phyloP scores from a whole-genome alignment of 2,329 filamentous ascomycete genomes.

The Bisporella sp. region DNA sequence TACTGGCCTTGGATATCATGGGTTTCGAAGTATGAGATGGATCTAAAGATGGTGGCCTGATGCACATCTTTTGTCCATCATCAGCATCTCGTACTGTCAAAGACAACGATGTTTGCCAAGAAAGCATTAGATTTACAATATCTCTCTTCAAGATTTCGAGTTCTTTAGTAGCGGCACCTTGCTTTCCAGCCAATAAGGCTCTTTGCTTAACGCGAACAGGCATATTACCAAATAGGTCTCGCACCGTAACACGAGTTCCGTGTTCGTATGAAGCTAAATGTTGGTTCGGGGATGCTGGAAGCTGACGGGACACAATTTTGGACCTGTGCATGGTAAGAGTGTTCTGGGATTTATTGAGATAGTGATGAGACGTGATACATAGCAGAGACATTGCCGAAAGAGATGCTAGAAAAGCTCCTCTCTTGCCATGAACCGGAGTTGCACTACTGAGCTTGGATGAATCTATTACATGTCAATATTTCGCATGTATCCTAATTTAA shows the following conservation, averaged over 20 bases:
- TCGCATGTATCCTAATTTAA: constrained; percentile 9
- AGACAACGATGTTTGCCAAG: constrained; percentile 52
- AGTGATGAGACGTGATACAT: constrained; percentile 66
- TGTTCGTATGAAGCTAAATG: constrained; percentile 47
- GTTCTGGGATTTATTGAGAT: constrained; percentile 51
- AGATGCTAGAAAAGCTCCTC: constrained; percentile 72
- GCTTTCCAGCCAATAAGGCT: constrained; percentile 43
- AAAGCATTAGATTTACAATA: constrained; percentile 60
- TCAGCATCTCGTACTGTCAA: constrained; percentile 50
- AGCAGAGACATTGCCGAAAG: constrained; percentile 70
- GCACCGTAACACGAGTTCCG: constrained; percentile 70
- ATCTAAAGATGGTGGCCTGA: constrained; percentile 15
- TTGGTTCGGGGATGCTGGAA: constrained; percentile 53
- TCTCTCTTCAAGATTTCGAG: constrained; percentile 42
- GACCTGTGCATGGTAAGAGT: constrained; percentile 66
- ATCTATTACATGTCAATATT: constrained; percentile 40
- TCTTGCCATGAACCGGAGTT: constrained; percentile 51
- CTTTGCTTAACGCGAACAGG: constrained; percentile 84
- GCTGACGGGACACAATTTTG: constrained; percentile 53
- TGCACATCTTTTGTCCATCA: constrained; percentile 13
- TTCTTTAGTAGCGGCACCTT: constrained; percentile 45
- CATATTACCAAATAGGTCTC: constrained; percentile 83
- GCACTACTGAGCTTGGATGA: constrained; percentile 63
- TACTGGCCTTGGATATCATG: constrained; percentile 30
- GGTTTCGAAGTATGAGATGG: not conserved